Conservation (phyloP, 495 filamentous ascomycete species). For the Penicillium atrosanguineum region DNA sequence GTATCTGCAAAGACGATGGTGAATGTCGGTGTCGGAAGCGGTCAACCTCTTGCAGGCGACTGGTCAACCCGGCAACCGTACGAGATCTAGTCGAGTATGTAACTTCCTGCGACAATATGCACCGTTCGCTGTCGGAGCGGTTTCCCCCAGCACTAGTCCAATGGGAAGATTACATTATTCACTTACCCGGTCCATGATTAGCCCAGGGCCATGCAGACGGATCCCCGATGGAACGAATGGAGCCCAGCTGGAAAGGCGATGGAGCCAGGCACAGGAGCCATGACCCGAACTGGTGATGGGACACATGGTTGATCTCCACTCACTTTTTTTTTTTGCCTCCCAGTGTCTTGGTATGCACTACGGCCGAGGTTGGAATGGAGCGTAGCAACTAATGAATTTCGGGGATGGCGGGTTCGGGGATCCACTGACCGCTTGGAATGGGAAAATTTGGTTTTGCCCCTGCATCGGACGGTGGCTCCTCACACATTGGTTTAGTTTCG, state of each 20-base stretch:
- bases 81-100: conserved; percentile 18
- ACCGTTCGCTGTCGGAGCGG: background rate
- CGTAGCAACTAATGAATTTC: conserved; percentile 1
- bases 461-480: background rate
- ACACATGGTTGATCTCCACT: conserved; percentile 26
- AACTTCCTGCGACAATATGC: background rate
- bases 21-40: conserved; percentile 12
- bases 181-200: conserved; percentile 7
- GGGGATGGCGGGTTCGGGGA: conserved; percentile 1
- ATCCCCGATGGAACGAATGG: conserved; percentile 1
- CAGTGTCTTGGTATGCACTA: conserved; percentile 23
- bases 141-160: background rate
- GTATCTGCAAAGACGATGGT: too few species aligned
- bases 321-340: conserved; percentile 9
- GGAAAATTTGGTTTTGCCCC: conserved; percentile 4
- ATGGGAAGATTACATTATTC: conserved; percentile 15
- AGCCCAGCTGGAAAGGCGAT: background rate
- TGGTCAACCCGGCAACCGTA: conserved; percentile 31
- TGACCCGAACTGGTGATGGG: conserved; percentile 11
- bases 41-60: conserved; percentile 12
- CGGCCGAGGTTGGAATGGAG: conserved; percentile 23
- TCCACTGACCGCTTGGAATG: conserved; percentile 24
- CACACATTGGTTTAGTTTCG: background rate
- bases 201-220: background rate
- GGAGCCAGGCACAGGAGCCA: conserved; percentile 6